These are phyloP conservation scores for Anthracocystis walkeri DNA, from an alignment of 1,284 basidiomycete species.

Conservation along the genomic window DNA sequence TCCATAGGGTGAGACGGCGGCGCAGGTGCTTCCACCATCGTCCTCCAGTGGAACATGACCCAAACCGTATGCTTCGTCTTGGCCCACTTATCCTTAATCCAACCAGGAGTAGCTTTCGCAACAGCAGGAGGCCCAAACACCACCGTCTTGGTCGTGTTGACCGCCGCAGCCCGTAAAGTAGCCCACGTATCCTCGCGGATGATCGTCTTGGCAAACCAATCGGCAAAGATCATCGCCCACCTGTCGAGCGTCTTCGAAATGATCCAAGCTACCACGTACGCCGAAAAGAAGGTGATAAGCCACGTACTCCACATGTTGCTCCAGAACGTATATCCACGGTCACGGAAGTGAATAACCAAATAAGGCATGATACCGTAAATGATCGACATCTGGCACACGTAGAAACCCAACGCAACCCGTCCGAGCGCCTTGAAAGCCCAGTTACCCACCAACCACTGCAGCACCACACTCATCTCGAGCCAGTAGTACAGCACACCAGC, in stretches of 20 bases:
- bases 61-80: constrained; percentile 44
- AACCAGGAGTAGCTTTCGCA: constrained; percentile 31
- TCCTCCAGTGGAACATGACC: constrained; percentile 69
- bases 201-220: constrained; percentile 32
- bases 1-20: constrained; percentile 70
- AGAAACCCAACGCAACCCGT: constrained; percentile 71
- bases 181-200: constrained; percentile 38
- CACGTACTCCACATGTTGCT: constrained; percentile 70
- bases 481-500: constrained; percentile 66
- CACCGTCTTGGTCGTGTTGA: constrained; percentile 22
- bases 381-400: constrained; percentile 71
- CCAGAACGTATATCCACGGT: constrained; percentile 68
- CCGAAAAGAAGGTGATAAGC: constrained; percentile 69
- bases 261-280: constrained; percentile 69
- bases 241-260: constrained; percentile 30
- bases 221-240: constrained; percentile 39
- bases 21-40: constrained; percentile 63
- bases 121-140: constrained; percentile 42
- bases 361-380: constrained; percentile 71
- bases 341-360: constrained; percentile 68
- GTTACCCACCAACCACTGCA: constrained; percentile 71
- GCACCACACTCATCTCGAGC: constrained; percentile 70
- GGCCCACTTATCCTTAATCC: constrained; percentile 28
- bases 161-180: constrained; percentile 10
- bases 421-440: constrained; percentile 70